Conservation (phyloP, 257 asterid genomes). For the Echium plantagineum region DNA sequence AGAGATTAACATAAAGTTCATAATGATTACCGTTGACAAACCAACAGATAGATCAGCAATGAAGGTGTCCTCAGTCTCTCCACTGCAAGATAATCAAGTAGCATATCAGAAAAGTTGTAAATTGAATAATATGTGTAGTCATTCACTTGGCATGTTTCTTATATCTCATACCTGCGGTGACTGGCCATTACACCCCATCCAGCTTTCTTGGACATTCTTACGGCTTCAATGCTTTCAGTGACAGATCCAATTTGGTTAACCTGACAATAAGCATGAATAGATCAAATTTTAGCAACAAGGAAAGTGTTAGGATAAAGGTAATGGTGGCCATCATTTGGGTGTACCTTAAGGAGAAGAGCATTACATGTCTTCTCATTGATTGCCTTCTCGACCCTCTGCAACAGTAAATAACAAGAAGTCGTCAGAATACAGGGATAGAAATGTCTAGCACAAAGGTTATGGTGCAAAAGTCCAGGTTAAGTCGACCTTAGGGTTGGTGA, state of each 20-base stretch:
- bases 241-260: slow-evolving; percentile 98
- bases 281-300: background rate
- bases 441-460: background rate
- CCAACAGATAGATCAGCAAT: slow-evolving; percentile 97
- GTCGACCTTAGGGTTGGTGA: slow-evolving; percentile 84
- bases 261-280: slow-evolving; percentile 17
- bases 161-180: slow-evolving; percentile 38
- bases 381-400: slow-evolving; percentile 91
- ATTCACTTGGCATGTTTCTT: background rate
- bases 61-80: slow-evolving; percentile 97
- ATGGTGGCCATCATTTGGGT: background rate
- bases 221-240: slow-evolving; percentile 97
- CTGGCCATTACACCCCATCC: slow-evolving; percentile 99
- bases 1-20: slow-evolving; percentile 9
- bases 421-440: background rate
- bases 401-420: slow-evolving; percentile 4
- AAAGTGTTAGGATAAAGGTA: background rate
- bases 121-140: background rate
- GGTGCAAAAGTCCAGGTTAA: background rate
- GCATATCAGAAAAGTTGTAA: background rate
- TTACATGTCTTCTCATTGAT: slow-evolving; percentile 85
- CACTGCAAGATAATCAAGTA: slow-evolving; percentile 36
- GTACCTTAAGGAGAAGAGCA: slow-evolving; percentile 95
- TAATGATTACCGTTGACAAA: slow-evolving; percentile 62
- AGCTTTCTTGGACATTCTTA: slow-evolving; percentile 83